Evolutionary conservation across 768 basidiomycete genomes (phyloP), one percentile per base, ranked within the genome.

Genomic region (Auriscalpium vulgare): DNA sequence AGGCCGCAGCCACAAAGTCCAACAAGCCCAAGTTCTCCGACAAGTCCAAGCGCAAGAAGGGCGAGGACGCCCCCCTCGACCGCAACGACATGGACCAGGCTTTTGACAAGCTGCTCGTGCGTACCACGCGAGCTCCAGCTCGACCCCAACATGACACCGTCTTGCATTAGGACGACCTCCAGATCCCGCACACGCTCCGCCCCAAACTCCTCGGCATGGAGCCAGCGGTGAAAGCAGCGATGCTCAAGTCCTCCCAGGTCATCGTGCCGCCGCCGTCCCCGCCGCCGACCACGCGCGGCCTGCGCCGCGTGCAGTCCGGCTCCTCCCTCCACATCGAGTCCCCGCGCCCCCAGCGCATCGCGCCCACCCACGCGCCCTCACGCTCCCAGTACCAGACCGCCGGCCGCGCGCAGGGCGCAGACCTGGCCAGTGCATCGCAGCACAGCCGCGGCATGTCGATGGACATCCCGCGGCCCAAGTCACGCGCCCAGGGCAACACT

Each of bases 171-270:
- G 89, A 95, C 68, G 90, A 92, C 56, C 82, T 95, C 51, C 91
- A 95, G 71, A 91, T 95, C 19, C 92, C 92, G 4, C 72, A 80
- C 8, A 82, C 81, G 3, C 73, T 93, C 21, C 80, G 92, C 8
- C 85, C 84, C 1, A 91, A 91, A 69, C 80, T 95, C 16, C 75
- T 76, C 49, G 83, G 82, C 14, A 90, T 95, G 81, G 90, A 95
- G 55, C 72, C 84, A 0, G 83, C 86, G 1, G 88, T 95, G 50
- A 95, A 95, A 67, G 91, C 88, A 5, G 89, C 88, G 11, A 94
- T 95, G 89, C 74, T 95, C 55, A 91, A 89, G 66, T 91, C 90
- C 0, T 91, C 91, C 1, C 83, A 86, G 35, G 70, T 56, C 73
- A 73, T 34, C 64, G 68, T 23, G 61, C 70, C 29, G 66, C 70